Conservation (phyloP, 2,329 filamentous ascomycete species). For the Leptoxyphium fumago region DNA sequence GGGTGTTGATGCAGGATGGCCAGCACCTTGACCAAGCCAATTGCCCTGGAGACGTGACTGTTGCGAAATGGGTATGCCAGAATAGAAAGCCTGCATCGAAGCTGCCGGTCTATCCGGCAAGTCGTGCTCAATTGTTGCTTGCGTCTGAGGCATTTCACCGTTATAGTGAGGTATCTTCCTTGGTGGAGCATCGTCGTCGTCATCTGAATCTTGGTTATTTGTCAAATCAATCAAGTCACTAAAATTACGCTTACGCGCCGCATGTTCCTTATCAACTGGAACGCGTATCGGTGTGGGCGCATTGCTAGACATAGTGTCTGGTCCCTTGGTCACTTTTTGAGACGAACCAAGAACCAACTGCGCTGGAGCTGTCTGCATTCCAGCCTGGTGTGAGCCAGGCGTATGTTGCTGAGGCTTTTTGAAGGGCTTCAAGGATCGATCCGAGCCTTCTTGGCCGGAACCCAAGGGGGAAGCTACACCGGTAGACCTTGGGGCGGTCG, state of each 20-base stretch:
- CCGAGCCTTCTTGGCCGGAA: neutral
- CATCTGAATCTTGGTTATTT: slow-evolving; percentile 23
- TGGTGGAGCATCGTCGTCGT: slow-evolving; percentile 33
- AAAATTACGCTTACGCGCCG: slow-evolving; percentile 40
- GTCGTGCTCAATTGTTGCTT: neutral
- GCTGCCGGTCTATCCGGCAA: neutral
- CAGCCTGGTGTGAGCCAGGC: neutral
- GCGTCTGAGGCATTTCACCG: neutral
- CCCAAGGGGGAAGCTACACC: neutral
- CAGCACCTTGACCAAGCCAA: neutral
- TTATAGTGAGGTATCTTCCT: slow-evolving; percentile 19
- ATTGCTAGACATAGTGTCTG: neutral
- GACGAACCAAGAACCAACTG: neutral
- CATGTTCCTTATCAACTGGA: slow-evolving; percentile 37
- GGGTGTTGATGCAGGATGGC: neutral
- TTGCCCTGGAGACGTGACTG: neutral
- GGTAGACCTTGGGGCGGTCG: neutral
- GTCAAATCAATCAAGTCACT: slow-evolving; percentile 41
- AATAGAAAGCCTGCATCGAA: neutral
- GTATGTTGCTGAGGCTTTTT: neutral
- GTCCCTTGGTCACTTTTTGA: slow-evolving; percentile 7
- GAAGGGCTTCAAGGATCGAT: neutral
- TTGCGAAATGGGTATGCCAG: neutral
- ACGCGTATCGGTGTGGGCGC: slow-evolving; percentile 10
- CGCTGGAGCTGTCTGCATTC: neutral